Conservation (phyloP, 768 basidiomycete genomes). For the Mycena floridula region DNA sequence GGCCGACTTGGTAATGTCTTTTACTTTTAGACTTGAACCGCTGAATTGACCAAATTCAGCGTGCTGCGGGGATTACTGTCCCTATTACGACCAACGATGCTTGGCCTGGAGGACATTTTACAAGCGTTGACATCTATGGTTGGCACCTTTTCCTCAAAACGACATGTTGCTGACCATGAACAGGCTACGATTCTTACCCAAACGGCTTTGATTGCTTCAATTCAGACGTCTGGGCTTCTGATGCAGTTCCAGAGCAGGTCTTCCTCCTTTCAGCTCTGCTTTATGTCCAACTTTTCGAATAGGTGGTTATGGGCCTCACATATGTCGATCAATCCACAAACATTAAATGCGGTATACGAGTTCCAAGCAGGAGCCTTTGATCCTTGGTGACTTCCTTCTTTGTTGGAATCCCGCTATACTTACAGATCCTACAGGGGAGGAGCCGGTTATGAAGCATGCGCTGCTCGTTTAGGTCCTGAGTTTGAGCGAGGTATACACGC, state of each 20-base stretch:
- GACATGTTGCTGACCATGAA: conserved; percentile 7
- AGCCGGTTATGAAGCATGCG: conserved; percentile 26
- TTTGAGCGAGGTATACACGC: conserved; percentile 34
- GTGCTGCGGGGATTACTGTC: conserved; percentile 36
- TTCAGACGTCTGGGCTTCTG: conserved; percentile 37
- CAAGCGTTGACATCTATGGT: conserved; percentile 46
- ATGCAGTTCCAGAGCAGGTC: conserved; percentile 33
- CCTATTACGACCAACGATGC: conserved; percentile 44
- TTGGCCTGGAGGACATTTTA: conserved; percentile 37
- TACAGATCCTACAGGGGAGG: conserved; percentile 34
- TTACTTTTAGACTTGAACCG: background rate
- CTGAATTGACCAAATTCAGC: conserved; percentile 18
- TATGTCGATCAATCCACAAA: conserved; percentile 26
- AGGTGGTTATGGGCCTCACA: conserved; percentile 37
- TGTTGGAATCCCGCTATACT: conserved; percentile 3
- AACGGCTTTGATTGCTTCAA: conserved; percentile 50
- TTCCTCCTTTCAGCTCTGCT: background rate
- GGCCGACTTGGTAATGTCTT: conserved; percentile 22
- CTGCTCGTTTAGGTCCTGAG: conserved; percentile 29
- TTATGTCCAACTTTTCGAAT: background rate
- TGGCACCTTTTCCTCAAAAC: background rate
- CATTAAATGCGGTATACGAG: conserved; percentile 36
- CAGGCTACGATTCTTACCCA: conserved; percentile 42
- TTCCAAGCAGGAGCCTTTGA: conserved; percentile 50
- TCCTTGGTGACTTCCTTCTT: too few species aligned